Conservation (phyloP, 1,284 basidiomycete species). For the Erythrobasidium hasegawianum region DNA sequence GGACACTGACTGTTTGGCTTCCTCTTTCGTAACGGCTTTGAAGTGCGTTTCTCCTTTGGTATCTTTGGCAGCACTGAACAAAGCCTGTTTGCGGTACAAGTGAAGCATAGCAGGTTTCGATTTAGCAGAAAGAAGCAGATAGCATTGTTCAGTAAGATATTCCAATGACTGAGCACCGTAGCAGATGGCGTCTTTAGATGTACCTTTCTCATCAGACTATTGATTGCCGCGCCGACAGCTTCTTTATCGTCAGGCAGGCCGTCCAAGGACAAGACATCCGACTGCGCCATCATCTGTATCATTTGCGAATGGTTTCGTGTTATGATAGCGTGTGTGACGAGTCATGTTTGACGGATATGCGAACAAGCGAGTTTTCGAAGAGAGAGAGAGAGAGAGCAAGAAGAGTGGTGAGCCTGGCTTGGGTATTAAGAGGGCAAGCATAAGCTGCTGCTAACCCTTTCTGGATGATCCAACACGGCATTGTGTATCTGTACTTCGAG, state of each 20-base stretch:
- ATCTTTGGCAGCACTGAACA: constrained; percentile 65
- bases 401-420: neutral
- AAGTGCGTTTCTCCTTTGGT: constrained; percentile 62
- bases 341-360: neutral
- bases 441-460: constrained; percentile 13
- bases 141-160: neutral
- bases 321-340: too few relatives aligned
- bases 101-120: too few relatives aligned
- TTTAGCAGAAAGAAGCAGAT: too few relatives aligned
- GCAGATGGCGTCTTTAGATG: too few relatives aligned
- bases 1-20: constrained; percentile 66
- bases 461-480: constrained; percentile 15
- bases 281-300: constrained; percentile 58
- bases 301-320: too few relatives aligned
- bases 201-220: constrained; percentile 67
- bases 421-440: neutral
- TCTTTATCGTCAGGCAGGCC: constrained; percentile 55
- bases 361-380: neutral
- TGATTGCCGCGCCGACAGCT: constrained; percentile 59
- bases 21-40: constrained; percentile 64
- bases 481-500: constrained; percentile 24
- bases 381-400: constrained; percentile 4
- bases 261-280: constrained; percentile 58
- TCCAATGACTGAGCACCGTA: too few relatives aligned
- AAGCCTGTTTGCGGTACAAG: constrained; percentile 11